Conservation (phyloP, 805 yeast species). For the Saccharomycopsis olivae region DNA sequence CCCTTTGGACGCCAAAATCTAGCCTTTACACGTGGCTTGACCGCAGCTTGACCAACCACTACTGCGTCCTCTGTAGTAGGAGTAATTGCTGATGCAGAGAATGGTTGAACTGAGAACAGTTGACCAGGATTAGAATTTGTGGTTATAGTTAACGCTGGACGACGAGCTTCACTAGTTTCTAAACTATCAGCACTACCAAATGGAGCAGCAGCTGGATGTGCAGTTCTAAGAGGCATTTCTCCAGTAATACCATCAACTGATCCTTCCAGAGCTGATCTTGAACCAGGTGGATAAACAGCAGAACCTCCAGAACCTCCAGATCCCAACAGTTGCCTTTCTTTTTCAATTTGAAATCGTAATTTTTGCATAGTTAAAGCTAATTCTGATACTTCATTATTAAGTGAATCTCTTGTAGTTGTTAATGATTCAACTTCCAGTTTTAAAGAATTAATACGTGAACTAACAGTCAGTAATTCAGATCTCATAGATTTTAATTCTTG, state of each 20-base stretch:
- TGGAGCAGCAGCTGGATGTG: too few relatives aligned
- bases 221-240: conserved; percentile 5
- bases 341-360: conserved; percentile 14
- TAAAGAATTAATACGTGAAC: conserved; percentile 32
- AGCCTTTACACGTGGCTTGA: conserved; percentile 21
- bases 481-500: too few relatives aligned
- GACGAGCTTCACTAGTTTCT: not conserved
- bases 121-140: not conserved
- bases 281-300: not conserved
- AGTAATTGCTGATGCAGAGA: conserved; percentile 7
- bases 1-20: conserved; percentile 26
- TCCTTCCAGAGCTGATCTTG: not conserved
- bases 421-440: conserved; percentile 43
- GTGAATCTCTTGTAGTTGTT: conserved; percentile 32
- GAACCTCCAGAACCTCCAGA: not conserved
- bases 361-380: conserved; percentile 20
- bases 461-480: conserved; percentile 31
- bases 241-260: not conserved
- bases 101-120: conserved; percentile 14
- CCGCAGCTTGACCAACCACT: conserved; percentile 9
- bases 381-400: conserved; percentile 35
- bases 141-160: not conserved
- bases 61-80: conserved; percentile 14
- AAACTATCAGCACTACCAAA: too few relatives aligned
- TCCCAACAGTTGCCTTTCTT: conserved; percentile 8